Evolutionary conservation across 495 filamentous ascomycete genomes (phyloP), one percentile per base, ranked within the genome.

Genomic region (Penicillium alfredii): DNA sequence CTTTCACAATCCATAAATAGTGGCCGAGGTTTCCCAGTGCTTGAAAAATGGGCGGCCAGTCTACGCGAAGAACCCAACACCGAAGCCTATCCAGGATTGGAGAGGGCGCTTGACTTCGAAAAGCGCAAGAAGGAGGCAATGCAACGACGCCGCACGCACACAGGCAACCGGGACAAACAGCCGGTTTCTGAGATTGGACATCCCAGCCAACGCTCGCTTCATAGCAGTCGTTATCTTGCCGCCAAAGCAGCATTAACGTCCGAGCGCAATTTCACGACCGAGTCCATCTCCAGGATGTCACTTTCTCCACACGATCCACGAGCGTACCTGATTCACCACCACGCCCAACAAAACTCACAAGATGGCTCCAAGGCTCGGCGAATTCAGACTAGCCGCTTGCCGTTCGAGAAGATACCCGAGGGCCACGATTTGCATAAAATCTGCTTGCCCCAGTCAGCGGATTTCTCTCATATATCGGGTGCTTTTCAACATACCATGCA

Each of bases 41-140:
- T 66, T n/a, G 66, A 68, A 24, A 50, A 54, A 34, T 67, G 63
- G 64, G 61, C 64, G 0, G 44, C 61, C 13, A 55, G 40, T 15
- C 45, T 68, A n/a, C 58, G 63, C 11, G 40, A 47, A 26, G 50
- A 35, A 4, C 44, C 55, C 12, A 40, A 39, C 8, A 2, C 38
- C 2, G 36, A 29, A 11, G 35, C 34, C 1, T 42, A 44, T 2
- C 29, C 52, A 4, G 59, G 58, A 14, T 20, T 67, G 3, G 61
- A 66, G 32, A 46, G 42, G 18, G 64, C 64, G 8, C 47, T 69
- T 9, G 66, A 69, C 13, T 69, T 69, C 27, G 66, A 69, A 32
- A 44, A 33, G 5, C 51, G 64, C n/a, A 68, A 70, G 44, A 59
- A 49, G 42, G 58, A 62, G 12, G 66, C 58, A 9, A 65, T 61